Conservation (phyloP, 352 stramenopile species). For the Phytophthora boehmeriae region DNA sequence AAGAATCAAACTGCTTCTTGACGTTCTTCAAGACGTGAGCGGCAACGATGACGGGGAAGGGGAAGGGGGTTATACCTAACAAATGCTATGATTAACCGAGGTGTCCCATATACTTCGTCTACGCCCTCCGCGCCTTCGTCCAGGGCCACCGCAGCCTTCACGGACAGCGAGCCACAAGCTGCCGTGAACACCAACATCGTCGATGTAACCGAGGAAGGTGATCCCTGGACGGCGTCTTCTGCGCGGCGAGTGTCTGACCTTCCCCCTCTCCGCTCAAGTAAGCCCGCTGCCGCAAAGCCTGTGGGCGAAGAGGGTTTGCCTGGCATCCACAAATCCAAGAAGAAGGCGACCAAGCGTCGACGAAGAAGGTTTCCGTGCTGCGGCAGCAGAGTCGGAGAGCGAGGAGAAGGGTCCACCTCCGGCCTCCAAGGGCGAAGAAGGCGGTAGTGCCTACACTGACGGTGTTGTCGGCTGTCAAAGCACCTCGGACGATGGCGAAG, state of each 20-base stretch:
- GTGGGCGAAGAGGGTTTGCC: not conserved
- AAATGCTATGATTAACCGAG: no score
- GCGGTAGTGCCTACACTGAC: slow-evolving; percentile 1
- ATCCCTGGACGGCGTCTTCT: not conserved
- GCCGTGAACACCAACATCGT: not conserved
- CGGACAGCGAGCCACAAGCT: not conserved
- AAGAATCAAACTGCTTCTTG: no score
- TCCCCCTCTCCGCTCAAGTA: slow-evolving; percentile 1
- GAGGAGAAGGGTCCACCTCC: slow-evolving; percentile 3
- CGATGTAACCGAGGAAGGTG: slow-evolving; percentile 6
- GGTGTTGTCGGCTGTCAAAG: no score
- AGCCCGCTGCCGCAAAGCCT: slow-evolving; percentile 3
- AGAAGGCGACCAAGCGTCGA: slow-evolving; percentile 2
- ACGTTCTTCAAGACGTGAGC: no score
- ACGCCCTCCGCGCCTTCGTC: not conserved
- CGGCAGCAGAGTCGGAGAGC: slow-evolving; percentile 5
- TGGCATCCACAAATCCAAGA: slow-evolving; percentile 4
- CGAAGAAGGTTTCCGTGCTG: not conserved
- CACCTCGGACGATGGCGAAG: no score
- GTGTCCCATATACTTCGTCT: no score
- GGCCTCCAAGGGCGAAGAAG: slow-evolving; percentile 6
- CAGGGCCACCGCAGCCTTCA: not conserved
- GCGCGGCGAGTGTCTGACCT: slow-evolving; percentile 9
- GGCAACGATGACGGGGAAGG: no score
- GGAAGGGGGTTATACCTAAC: no score